These are phyloP conservation scores for Sutorius australiensis DNA, from an alignment of 768 basidiomycete species.

Conservation along the genomic window DNA sequence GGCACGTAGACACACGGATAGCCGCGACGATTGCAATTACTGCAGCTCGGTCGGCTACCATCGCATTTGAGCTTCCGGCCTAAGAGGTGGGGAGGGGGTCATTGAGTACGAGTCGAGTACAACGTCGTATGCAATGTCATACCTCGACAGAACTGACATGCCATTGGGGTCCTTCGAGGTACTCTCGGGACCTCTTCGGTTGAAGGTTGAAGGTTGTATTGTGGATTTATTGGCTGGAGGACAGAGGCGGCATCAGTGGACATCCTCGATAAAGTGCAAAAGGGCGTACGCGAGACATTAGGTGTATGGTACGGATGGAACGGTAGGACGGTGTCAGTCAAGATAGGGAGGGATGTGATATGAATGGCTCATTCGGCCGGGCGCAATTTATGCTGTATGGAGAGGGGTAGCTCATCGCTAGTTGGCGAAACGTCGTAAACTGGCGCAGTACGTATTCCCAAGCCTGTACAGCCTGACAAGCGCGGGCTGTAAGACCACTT, in stretches of 20 bases:
- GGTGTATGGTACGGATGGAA: not conserved
- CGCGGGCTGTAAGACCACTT: slow-evolving; percentile 15
- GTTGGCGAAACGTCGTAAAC: slow-evolving; percentile 25
- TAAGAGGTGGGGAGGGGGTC: slow-evolving; percentile 22
- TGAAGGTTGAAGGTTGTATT: slow-evolving; percentile 10
- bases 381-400: slow-evolving; percentile 29
- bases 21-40: slow-evolving; percentile 59
- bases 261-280: not conserved
- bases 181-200: slow-evolving; percentile 26
- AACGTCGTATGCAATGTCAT: not conserved
- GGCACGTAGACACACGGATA: slow-evolving; percentile 59
- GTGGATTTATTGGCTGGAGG: slow-evolving; percentile 13
- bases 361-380: slow-evolving; percentile 2
- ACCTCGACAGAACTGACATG: slow-evolving; percentile 74
- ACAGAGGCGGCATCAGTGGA: not conserved
- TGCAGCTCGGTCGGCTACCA: slow-evolving; percentile 58
- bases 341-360: slow-evolving; percentile 10
- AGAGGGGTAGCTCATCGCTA: slow-evolving; percentile 24
- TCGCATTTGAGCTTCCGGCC: slow-evolving; percentile 75
- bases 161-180: slow-evolving; percentile 59
- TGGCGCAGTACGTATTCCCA: slow-evolving; percentile 34
- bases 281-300: slow-evolving; percentile 26
- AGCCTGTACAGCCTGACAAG: slow-evolving; percentile 32
- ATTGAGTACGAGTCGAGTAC: not conserved
- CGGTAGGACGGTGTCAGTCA: not conserved